Evolutionary conservation across 345 rosid species (phyloP), one percentile per base, ranked within the genome.

Genomic region (Populus pruinosa): DNA sequence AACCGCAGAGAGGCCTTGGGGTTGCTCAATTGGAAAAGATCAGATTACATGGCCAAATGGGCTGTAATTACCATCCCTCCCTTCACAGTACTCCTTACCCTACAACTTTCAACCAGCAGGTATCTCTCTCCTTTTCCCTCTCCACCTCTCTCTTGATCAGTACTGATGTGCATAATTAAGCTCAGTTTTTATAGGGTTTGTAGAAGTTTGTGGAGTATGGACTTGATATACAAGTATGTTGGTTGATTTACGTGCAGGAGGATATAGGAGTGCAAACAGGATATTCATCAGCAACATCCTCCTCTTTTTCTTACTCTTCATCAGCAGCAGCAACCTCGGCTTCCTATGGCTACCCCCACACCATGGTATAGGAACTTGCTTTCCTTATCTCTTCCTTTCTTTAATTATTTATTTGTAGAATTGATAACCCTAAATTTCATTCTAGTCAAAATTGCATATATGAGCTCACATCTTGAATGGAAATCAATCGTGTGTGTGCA

Each of bases 1-100:
- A 91, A 65, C 99, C 98, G 0, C 98, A 96, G 71, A 90, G 99
- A 87, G 99, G 99, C 20, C 97, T 93, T 17, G 99, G 99, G 6
- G 99, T 96, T 11, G 99, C 99, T 72, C 97, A 96, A 78, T 82
- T 96, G 82, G 99, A 96, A 86, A 89, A 91, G 86, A 91, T 92
- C 82, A 91, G 95, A 85, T 79, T 92, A 85, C 89, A 91, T 72
- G 87, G 90, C 12, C 91, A 91, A 78, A 72, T 85, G 75, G 85
- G 82, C 59, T 77, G 77, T 79, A 67, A 72, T 55, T 78, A 81
- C 70, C 88, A 79, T 59, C 89, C 90, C 50, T 83, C 89, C 14
- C 82, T 80, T 66, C 86, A 79, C 67, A 18, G n/a, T 76, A 73
- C 87, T 76, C 77, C 86, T 21, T 85, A 83, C 70, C 91, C 92